phyloP scores from a whole-genome alignment of 2,329 filamentous ascomycete genomes.

The Ceratocystis diversiconidia region DNA sequence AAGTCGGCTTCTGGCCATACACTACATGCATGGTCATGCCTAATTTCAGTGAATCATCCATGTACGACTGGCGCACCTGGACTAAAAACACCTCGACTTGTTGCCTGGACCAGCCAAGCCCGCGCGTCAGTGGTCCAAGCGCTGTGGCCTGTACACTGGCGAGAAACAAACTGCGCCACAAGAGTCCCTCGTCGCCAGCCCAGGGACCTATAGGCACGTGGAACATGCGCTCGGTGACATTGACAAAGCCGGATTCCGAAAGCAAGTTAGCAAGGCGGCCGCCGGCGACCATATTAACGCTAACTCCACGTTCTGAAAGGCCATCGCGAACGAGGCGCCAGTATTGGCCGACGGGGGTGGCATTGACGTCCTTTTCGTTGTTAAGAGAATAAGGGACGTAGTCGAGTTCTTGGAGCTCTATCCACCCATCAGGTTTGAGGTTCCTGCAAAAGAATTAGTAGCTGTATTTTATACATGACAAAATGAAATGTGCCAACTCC shows the following conservation, averaged over 20 bases:
- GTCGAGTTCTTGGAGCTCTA: slow-evolving; percentile 41
- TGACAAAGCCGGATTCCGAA: slow-evolving; percentile 37
- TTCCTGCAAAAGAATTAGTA: slow-evolving; percentile 26
- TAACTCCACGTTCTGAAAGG: slow-evolving; percentile 32
- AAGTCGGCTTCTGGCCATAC: slow-evolving; percentile 37
- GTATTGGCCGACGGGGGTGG: slow-evolving; percentile 33
- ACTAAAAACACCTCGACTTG: slow-evolving; percentile 36
- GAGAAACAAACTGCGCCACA: slow-evolving; percentile 37
- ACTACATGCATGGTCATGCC: slow-evolving; percentile 44
- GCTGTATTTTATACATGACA: background rate
- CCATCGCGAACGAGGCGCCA: slow-evolving; percentile 34
- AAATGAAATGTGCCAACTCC: background rate
- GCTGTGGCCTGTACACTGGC: slow-evolving; percentile 39
- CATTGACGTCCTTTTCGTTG: slow-evolving; percentile 27
- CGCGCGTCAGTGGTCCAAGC: slow-evolving; percentile 37
- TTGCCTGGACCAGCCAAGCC: slow-evolving; percentile 34
- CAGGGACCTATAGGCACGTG: slow-evolving; percentile 41
- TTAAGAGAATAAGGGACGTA: slow-evolving; percentile 34
- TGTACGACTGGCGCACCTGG: slow-evolving; percentile 35
- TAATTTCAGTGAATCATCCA: slow-evolving; percentile 31
- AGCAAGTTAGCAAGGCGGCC: slow-evolving; percentile 32
- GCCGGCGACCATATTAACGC: slow-evolving; percentile 32
- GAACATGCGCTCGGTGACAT: slow-evolving; percentile 36
- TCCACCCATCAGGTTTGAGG: slow-evolving; percentile 40
- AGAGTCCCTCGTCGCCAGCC: slow-evolving; percentile 39